A percentile compares a stretch with the other conserved stretches of the same genome.
Conservation (phyloP, 2,329 filamentous ascomycete genomes). For the Aspergillus brunneoviolaceus region DNA sequence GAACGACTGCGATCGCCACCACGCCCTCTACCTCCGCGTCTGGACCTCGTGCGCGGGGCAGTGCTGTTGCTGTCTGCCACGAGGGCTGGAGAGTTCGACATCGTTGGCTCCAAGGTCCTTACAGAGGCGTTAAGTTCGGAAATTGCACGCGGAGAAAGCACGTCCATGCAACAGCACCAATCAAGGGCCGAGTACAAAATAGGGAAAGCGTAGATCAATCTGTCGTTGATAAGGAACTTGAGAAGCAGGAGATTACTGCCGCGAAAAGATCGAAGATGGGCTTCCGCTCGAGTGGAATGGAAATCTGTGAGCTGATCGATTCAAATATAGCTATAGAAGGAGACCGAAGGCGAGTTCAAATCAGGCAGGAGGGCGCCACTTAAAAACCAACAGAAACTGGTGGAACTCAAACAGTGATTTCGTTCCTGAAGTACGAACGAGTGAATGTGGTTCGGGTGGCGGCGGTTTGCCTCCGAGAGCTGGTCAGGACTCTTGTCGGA, state of each 20-base stretch:
- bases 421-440: constrained; percentile 1
- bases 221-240: neutral
- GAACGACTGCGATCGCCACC: constrained; percentile 21
- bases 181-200: neutral
- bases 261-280: neutral
- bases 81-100: constrained; percentile 18
- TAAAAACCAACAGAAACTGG: neutral
- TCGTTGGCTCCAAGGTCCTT: constrained; percentile 12
- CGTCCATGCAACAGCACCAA: constrained; percentile 15
- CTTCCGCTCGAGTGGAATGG: neutral
- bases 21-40: constrained; percentile 32
- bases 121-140: neutral
- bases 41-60: constrained; percentile 20
- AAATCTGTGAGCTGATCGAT: neutral
- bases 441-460: constrained; percentile 5
- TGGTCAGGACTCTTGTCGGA: neutral
- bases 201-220: neutral
- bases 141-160: constrained; percentile 1
- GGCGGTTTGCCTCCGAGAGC: constrained; percentile 1
- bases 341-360: neutral
- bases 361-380: neutral
- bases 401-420: neutral
- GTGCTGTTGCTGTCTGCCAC: constrained; percentile 8
- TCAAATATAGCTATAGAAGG: neutral
- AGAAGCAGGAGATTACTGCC: neutral